Base-by-base conservation (phyloP, 441 rosid genomes). In the Gossypium davidsonii region DNA sequence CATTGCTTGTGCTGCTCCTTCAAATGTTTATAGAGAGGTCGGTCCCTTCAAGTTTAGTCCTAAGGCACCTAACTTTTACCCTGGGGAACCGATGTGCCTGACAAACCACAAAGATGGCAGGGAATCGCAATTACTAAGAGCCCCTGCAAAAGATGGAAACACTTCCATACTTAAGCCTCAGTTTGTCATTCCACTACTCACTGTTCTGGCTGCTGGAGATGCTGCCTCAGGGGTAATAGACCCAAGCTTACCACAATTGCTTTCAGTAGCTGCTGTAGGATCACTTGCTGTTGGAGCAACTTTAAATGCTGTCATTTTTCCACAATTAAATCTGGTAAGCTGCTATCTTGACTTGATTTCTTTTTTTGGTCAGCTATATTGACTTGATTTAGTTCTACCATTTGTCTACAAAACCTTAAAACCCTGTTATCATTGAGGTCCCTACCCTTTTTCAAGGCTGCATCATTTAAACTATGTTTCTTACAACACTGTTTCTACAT, bases 71-170 rank as follows among this genome's bases (percentile, higher is more conserved):
- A 89, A 87, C 66, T 79, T 85, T 67, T 89, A 91, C 79, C 89
- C 94, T 71, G 94, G 97, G 72, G 96, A 94, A 83, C 91, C 99
- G 28, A 79, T 94, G 87, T 89, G 89, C 82, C 87, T 94, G 77
- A 92, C 94, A 49, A 94, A 91, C 75, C 99, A 94, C 76, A 82
- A 78, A 77, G 93, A 88, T 73, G 90, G 92, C 10, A 81, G 89
- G 62, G 93, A 89, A 80, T 85, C 93, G 4, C 70, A 65, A 48
- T 80, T 92, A 68, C 71, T 94, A 68, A 83, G 97, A 81, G 92
- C 96, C 68, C 97, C 99, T 59, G 72, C 70, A 67, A 89, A 86
- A 82, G 92, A 91, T 23, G 88, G 86, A 81, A 88, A 80, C 68
- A 74, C 78, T 55, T 79, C 88, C 68, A 77, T 92, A 26, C 89